Percentiles rank a stretch among this genome's conserved stretches.
Conservation (phyloP, 73 alveolate species). For the Breviolum minutum region DNA sequence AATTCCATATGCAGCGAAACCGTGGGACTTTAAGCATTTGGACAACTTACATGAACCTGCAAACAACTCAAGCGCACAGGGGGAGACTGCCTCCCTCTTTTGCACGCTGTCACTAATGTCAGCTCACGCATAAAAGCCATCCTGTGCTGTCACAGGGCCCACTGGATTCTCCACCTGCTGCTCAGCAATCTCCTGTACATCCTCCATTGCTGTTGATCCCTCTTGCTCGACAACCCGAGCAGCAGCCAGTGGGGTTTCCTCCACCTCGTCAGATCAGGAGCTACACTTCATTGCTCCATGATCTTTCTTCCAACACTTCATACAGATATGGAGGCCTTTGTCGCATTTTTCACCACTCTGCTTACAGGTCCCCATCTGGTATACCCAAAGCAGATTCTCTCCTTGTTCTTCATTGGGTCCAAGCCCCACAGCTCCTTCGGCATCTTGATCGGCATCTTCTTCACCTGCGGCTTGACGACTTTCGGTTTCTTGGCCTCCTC, state of each 20-base stretch:
- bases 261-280: no score
- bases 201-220: no score
- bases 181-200: no score
- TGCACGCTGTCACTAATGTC: constrained; percentile 6
- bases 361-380: neutral
- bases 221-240: no score
- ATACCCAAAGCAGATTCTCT: neutral
- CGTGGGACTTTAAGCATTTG: neutral
- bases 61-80: neutral
- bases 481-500: neutral
- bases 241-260: no score
- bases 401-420: neutral
- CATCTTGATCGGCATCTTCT: constrained; percentile 15
- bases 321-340: neutral
- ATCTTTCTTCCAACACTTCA: neutral
- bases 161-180: no score
- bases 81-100: neutral
- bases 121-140: no score
- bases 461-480: neutral
- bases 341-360: neutral
- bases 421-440: neutral
- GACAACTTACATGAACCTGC: neutral
- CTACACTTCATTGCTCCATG: no score
- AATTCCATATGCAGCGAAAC: neutral
- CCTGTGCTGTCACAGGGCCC: no score